Percentiles rank a stretch among this genome's conserved stretches.
These are phyloP conservation scores for Apiospora phragmitis DNA, from an alignment of 2,329 filamentous ascomycete species.

Conservation along the genomic window DNA sequence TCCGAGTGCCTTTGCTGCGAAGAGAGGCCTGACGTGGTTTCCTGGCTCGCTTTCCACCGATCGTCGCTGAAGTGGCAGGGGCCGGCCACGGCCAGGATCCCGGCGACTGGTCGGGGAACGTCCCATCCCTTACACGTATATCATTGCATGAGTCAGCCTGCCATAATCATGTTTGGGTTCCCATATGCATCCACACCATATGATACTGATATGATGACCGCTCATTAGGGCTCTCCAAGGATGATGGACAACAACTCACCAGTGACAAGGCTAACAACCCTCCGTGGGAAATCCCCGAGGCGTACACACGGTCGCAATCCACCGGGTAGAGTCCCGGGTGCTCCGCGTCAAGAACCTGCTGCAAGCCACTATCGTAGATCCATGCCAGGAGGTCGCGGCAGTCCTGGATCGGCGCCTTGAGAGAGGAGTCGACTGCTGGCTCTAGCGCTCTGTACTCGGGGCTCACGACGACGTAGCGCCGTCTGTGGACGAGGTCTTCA, in stretches of 20 bases:
- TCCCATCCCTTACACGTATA: slow-evolving; percentile 39
- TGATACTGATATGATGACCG: background rate
- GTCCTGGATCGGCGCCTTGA: slow-evolving; percentile 13
- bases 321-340: slow-evolving; percentile 16
- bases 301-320: slow-evolving; percentile 32
- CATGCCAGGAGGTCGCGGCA: slow-evolving; percentile 33
- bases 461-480: slow-evolving; percentile 39
- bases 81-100: slow-evolving; percentile 43
- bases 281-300: slow-evolving; percentile 37
- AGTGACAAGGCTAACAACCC: slow-evolving; percentile 35
- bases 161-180: background rate
- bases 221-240: no score
- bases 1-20: slow-evolving; percentile 18
- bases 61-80: slow-evolving; percentile 37
- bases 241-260: slow-evolving; percentile 23
- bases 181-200: background rate
- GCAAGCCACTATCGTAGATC: slow-evolving; percentile 32
- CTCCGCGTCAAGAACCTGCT: slow-evolving; percentile 20
- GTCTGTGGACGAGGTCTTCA: slow-evolving; percentile 33
- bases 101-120: slow-evolving; percentile 33
- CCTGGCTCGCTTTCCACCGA: slow-evolving; percentile 31
- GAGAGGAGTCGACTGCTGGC: slow-evolving; percentile 8
- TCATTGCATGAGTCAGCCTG: background rate
- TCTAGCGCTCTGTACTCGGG: slow-evolving; percentile 27
- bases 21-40: slow-evolving; percentile 25